Evolutionary conservation across 345 rosid species (phyloP), one percentile per base, ranked within the genome.

Genomic region (Eucalyptus erythrocorys): DNA sequence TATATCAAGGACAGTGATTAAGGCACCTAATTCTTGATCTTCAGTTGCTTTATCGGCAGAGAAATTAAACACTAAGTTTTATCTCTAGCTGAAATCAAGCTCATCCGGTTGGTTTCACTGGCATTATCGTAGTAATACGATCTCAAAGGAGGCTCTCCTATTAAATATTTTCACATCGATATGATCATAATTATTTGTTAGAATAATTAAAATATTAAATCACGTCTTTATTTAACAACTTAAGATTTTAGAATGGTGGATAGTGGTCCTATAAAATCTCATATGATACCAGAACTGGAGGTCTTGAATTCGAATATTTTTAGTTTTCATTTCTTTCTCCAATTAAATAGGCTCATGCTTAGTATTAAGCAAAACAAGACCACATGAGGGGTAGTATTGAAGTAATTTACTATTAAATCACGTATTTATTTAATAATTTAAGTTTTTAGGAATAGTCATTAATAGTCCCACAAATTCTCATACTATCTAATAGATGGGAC

Each of bases 231-330:
- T 51, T 51, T 21, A 51, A 51, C 0, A 51, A 51, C 0, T 51
- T 51, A 21, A 51, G 4, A 51, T 51, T 51, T 51, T 51, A 51
- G 26, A 51, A 50, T 17, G 3, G 9, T 50, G 8, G 4, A 4
- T 0, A 16, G 8, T 50, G 22, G 1, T 50, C 53, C 0, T 16
- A 6, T 1, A 0, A 50, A 6, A 50, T 50, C 0, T 16, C 8
- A 6, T 22, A 6, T 50, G 21, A 15, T 50, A 50, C 0, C 3
- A 16, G 53, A 50, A 50, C 0, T 16, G 1, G 22, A 50, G 7
- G 8, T 51, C 0, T 19, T 51, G 26, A 51, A 51, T 51, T 51
- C 0, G 0, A 51, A 51, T 51, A 0, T 21, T 51, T 51, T 2
- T 51, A 51, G 26, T 51, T 51, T 4, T 51, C 1, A 1, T 50